These are phyloP conservation scores for Fonsecaea nubica DNA, from an alignment of 2,329 filamentous ascomycete species.

Conservation along the genomic window DNA sequence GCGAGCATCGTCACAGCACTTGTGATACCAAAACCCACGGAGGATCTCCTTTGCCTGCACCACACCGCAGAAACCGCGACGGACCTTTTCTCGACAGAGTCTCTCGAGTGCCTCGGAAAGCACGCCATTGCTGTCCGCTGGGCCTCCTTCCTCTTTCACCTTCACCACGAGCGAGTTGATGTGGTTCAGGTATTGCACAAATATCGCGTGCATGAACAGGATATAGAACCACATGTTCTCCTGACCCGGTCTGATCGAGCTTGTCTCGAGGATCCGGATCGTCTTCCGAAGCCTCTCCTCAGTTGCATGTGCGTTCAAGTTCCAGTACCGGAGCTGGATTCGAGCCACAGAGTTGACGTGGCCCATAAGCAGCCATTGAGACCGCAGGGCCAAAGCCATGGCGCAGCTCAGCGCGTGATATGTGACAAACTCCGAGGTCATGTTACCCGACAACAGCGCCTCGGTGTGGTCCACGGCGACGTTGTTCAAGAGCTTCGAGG, in stretches of 20 bases:
- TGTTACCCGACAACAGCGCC: background rate
- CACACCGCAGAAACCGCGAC: background rate
- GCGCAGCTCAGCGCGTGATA: conserved; percentile 2
- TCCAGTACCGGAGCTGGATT: background rate
- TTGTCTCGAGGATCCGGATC: background rate
- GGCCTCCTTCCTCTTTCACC: background rate
- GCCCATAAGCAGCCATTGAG: background rate
- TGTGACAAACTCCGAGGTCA: background rate
- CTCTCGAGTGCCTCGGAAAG: background rate
- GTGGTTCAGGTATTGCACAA: background rate
- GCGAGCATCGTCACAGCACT: background rate
- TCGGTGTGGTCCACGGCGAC: background rate
- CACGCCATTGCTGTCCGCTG: background rate
- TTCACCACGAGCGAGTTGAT: background rate
- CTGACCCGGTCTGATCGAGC: background rate
- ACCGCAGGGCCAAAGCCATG: background rate
- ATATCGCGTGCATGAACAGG: background rate
- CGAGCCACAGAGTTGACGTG: background rate
- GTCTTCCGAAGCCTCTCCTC: background rate
- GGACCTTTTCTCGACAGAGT: background rate
- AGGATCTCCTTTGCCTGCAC: background rate
- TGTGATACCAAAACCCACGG: background rate
- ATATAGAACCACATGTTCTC: conserved; percentile 1
- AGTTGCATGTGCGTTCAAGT: background rate
- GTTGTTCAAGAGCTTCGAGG: background rate